Conservation (phyloP, 208 protist species). For the Porcisia hertigi region DNA sequence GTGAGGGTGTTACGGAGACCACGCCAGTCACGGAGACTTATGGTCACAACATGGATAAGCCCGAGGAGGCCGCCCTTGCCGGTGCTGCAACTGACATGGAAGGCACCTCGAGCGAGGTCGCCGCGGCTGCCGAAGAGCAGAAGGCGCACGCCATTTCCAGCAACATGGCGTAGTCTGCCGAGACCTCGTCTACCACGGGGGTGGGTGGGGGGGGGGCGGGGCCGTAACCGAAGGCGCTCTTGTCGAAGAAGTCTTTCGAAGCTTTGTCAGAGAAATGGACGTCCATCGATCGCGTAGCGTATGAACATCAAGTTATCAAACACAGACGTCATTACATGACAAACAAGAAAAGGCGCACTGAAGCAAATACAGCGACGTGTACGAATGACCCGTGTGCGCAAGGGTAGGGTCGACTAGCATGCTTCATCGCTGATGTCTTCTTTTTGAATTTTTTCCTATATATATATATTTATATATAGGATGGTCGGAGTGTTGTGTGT, state of each 20-base stretch:
- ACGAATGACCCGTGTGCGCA: background rate
- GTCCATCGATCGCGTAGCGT: background rate
- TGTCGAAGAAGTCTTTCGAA: slow-evolving; percentile 1
- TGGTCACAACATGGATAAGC: background rate
- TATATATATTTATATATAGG: background rate
- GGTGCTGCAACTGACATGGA: background rate
- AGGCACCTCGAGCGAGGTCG: background rate
- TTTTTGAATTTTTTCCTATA: slow-evolving; percentile 2
- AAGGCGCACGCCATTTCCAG: background rate
- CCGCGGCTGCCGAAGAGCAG: background rate
- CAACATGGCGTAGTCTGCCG: slow-evolving; percentile 3
- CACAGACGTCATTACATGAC: background rate
- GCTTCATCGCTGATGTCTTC: background rate
- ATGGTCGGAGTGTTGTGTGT: background rate
- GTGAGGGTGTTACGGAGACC: background rate
- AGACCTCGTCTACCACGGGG: background rate
- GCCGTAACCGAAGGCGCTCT: background rate
- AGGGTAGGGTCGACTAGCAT: background rate
- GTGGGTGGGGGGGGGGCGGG: too few species aligned
- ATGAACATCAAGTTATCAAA: background rate
- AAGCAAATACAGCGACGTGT: background rate
- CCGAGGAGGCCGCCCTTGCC: background rate
- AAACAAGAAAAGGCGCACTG: background rate
- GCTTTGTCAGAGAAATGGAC: background rate
- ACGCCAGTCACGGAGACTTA: slow-evolving; percentile 7